These are phyloP conservation scores for Gymnopilus dilepis DNA, from an alignment of 768 basidiomycete genomes.

Conservation along the genomic window DNA sequence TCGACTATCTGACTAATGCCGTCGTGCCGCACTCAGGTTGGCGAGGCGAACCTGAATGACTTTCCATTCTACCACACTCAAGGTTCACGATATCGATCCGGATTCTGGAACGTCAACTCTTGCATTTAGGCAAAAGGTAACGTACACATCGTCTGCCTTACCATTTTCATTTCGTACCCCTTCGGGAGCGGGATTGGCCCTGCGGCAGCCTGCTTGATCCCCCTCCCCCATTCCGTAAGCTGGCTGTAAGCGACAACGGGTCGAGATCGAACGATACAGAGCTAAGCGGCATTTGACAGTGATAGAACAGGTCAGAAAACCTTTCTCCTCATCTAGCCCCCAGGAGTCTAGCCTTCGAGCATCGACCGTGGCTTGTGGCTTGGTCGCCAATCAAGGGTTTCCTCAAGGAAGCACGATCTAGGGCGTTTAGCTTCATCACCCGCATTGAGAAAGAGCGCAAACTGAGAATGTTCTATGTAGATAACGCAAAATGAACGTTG, in stretches of 20 bases:
- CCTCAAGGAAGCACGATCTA: background rate
- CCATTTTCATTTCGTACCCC: background rate
- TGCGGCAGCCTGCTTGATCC: background rate
- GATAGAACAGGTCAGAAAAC: slow-evolving; percentile 2
- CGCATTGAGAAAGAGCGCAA: no score
- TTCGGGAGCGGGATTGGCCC: background rate
- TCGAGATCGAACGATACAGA: background rate
- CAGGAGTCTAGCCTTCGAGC: background rate
- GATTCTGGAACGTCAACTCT: background rate
- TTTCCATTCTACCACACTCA: background rate
- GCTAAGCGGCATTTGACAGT: background rate
- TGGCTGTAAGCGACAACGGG: background rate
- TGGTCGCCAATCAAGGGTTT: no score
- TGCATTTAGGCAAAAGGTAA: background rate
- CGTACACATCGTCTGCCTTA: background rate
- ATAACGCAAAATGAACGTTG: background rate
- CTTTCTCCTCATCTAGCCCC: background rate
- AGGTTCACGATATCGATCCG: background rate
- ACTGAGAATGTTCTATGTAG: background rate
- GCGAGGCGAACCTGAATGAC: background rate
- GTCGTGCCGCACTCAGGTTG: background rate
- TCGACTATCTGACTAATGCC: background rate
- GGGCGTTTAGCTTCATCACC: background rate
- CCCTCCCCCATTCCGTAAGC: background rate
- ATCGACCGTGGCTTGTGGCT: no score